Evolutionary conservation across 805 yeast species (phyloP).

Genomic region (Vanderwaltozyma yarrowii): DNA sequence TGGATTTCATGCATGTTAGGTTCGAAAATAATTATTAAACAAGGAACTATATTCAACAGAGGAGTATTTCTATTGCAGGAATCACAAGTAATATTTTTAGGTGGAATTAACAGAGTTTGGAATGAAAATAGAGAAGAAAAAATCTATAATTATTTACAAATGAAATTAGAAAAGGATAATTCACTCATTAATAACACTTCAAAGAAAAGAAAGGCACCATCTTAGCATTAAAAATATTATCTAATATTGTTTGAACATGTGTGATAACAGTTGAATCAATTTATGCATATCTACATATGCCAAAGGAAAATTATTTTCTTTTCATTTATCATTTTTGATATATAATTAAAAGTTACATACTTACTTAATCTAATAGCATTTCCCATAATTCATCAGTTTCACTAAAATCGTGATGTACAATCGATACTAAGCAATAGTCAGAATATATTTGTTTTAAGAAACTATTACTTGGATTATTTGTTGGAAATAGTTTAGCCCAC

Average conservation of each 20-base stretch:
- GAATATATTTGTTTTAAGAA: conserved; percentile 53
- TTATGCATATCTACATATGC: not conserved
- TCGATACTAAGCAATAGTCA: conserved; percentile 66
- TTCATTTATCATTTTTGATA: not conserved
- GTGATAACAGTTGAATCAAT: no score
- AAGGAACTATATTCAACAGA: conserved; percentile 37
- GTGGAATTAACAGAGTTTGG: conserved; percentile 33
- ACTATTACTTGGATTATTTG: conserved; percentile 40
- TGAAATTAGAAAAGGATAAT: conserved; percentile 12
- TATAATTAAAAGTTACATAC: no score
- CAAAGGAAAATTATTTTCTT: not conserved
- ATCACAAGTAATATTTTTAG: conserved; percentile 25
- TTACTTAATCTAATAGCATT: conserved; percentile 28
- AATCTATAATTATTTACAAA: conserved; percentile 23
- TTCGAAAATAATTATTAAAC: conserved; percentile 42
- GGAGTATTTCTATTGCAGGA: conserved; percentile 34
- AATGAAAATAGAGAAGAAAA: conserved; percentile 28
- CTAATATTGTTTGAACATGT: no score
- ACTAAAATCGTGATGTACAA: conserved; percentile 76
- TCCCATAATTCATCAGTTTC: conserved; percentile 74
- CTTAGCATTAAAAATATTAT: not conserved
- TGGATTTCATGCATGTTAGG: conserved; percentile 47
- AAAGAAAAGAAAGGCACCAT: conserved; percentile 12
- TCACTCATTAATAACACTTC: not conserved
- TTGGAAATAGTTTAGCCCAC: conserved; percentile 76